These are phyloP conservation scores for Pterulicium gracile DNA, from an alignment of 1,284 basidiomycete genomes.

Conservation along the genomic window DNA sequence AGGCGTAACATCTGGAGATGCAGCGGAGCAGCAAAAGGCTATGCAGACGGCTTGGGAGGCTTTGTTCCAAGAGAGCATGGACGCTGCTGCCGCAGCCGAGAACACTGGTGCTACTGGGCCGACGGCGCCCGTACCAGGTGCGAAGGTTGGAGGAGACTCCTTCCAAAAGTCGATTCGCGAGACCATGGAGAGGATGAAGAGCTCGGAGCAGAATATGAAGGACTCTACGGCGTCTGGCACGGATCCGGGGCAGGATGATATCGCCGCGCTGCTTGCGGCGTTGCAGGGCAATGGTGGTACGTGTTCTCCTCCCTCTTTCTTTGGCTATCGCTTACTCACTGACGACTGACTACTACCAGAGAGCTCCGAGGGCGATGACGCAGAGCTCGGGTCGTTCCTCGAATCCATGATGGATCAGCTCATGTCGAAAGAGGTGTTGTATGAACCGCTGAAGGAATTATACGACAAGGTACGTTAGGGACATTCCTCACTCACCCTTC, in stretches of 20 bases:
- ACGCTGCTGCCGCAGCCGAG: constrained; percentile 23
- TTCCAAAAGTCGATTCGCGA: constrained; percentile 75
- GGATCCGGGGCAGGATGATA: constrained; percentile 39
- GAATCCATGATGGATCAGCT: constrained; percentile 91
- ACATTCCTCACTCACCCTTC: constrained; percentile 4
- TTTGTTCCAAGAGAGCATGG: constrained; percentile 63
- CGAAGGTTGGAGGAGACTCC: constrained; percentile 22
- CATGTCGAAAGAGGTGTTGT: constrained; percentile 89
- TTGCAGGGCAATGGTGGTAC: constrained; percentile 6
- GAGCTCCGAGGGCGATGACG: constrained; percentile 35
- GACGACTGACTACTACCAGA: no score
- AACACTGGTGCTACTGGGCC: constrained; percentile 10
- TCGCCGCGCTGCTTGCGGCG: constrained; percentile 28
- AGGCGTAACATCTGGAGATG: constrained; percentile 21
- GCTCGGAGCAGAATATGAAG: constrained; percentile 54
- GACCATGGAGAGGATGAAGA: constrained; percentile 74
- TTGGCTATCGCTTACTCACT: constrained; percentile 22
- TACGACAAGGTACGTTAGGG: constrained; percentile 63
- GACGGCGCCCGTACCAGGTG: constrained; percentile 11
- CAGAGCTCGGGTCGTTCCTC: constrained; percentile 65
- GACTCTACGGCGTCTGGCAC: constrained; percentile 14
- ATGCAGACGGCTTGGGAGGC: constrained; percentile 68
- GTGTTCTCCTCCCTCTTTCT: neutral
- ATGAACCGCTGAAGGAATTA: constrained; percentile 88
- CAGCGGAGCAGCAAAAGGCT: constrained; percentile 22